Evolutionary conservation across 2,329 filamentous ascomycete genomes (phyloP).

Genomic region (Pseudogymnoascus sp.): DNA sequence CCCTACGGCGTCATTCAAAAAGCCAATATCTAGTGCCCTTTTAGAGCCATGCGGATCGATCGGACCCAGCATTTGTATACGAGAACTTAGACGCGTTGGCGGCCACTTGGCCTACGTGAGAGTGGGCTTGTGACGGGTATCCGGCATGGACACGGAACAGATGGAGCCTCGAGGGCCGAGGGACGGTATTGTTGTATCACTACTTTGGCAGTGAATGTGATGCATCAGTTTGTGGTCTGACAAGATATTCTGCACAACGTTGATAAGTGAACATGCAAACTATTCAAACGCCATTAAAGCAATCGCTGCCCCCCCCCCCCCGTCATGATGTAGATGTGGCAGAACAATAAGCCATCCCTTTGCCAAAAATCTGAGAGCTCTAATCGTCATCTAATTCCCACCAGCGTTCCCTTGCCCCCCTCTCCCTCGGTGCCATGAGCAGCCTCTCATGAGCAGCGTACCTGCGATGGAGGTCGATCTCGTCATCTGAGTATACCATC

Average conservation of each 20-base stretch:
- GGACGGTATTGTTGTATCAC: not conserved
- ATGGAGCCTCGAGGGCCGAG: not conserved
- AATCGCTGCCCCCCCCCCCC: not conserved
- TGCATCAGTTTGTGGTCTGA: not conserved
- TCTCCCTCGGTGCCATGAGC: not conserved
- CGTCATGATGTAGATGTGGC: not conserved
- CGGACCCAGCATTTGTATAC: not conserved
- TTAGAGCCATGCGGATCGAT: not conserved
- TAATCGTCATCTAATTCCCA: conserved; percentile 7
- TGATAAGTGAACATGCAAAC: not conserved
- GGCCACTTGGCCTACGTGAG: not conserved
- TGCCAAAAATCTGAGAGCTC: not conserved
- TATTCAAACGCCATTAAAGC: not conserved
- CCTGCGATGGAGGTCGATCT: not conserved
- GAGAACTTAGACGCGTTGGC: not conserved
- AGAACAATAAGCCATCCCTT: not conserved
- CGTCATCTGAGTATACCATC: not conserved
- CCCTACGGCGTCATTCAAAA: not conserved
- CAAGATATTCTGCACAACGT: not conserved
- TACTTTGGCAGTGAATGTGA: not conserved
- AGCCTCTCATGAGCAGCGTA: conserved; percentile 1
- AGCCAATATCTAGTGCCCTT: not conserved
- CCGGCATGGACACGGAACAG: not conserved
- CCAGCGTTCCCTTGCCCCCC: not conserved
- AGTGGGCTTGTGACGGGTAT: conserved; percentile 2